Percentiles rank a stretch among this genome's conserved stretches.
phyloP scores from a whole-genome alignment of 2,329 filamentous ascomycete genomes.

The Fragosphaeria purpurea region DNA sequence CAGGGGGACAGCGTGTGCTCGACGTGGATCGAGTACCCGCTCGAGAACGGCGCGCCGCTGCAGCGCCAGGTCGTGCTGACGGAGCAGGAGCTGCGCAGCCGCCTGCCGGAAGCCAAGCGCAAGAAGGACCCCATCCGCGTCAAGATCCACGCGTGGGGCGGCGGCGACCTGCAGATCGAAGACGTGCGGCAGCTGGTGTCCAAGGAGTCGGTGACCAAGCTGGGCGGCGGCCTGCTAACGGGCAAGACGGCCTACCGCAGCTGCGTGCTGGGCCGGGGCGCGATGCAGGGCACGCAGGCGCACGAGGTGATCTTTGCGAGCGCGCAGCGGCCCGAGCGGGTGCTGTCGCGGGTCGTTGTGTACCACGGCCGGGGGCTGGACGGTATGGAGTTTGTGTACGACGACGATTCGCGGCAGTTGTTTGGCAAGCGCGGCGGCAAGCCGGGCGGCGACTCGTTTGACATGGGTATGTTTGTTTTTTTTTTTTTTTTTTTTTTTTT shows the following conservation, averaged over 20 bases:
- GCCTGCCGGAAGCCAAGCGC: conserved; percentile 61
- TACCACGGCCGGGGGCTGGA: conserved; percentile 71
- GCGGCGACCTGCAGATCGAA: conserved; percentile 64
- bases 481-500: background rate
- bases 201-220: conserved; percentile 62
- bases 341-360: conserved; percentile 64
- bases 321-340: conserved; percentile 55
- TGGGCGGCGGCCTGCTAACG: conserved; percentile 52
- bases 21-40: conserved; percentile 70
- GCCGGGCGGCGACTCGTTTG: conserved; percentile 60
- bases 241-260: conserved; percentile 67
- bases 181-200: conserved; percentile 63
- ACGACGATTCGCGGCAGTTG: conserved; percentile 72
- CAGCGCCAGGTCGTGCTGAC: conserved; percentile 65
- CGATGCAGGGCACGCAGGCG: conserved; percentile 58
- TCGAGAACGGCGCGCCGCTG: conserved; percentile 44
- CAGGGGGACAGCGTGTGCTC: conserved; percentile 75
- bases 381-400: conserved; percentile 87
- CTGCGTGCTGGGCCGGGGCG: conserved; percentile 60
- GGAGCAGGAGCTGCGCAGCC: conserved; percentile 62
- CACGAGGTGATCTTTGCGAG: conserved; percentile 68
- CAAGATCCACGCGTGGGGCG: conserved; percentile 65
- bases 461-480: conserved; percentile 50
- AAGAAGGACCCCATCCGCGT: conserved; percentile 55
- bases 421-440: conserved; percentile 76